Conservation (phyloP, 257 asterid genomes). For the Nicotiana noctiflora region DNA sequence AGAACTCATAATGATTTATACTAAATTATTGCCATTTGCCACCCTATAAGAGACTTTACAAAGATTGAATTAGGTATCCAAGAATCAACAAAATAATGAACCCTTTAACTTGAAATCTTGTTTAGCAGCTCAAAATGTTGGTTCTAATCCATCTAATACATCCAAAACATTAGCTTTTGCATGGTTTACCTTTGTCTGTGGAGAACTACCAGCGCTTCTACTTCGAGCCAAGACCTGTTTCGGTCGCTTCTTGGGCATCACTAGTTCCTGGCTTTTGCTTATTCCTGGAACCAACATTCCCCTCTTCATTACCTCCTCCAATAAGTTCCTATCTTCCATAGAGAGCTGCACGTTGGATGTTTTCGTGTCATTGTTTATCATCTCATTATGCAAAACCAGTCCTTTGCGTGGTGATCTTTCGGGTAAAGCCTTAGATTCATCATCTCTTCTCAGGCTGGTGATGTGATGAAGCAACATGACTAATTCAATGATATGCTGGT, state of each 20-base stretch:
- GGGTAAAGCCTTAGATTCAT: constrained; percentile 37
- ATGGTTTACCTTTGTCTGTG: constrained; percentile 31
- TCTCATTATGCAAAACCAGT: constrained; percentile 7
- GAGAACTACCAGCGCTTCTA: constrained; percentile 73
- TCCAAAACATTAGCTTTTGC: constrained; percentile 51
- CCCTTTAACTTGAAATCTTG: background rate
- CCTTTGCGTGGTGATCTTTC: constrained; percentile 49
- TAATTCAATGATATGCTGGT: constrained; percentile 57
- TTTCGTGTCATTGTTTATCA: background rate
- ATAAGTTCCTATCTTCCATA: constrained; percentile 51
- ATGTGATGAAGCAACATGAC: constrained; percentile 80
- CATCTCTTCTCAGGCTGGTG: constrained; percentile 51
- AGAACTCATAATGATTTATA: background rate
- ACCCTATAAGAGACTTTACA: background rate
- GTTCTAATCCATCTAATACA: constrained; percentile 70
- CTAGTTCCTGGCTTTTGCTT: constrained; percentile 86
- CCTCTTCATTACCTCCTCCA: constrained; percentile 68
- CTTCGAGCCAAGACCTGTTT: constrained; percentile 45
- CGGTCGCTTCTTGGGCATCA: constrained; percentile 26
- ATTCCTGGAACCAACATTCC: constrained; percentile 48
- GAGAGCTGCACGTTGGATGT: constrained; percentile 33
- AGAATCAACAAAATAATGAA: background rate
- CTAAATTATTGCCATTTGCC: background rate
- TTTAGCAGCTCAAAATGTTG: constrained; percentile 34
- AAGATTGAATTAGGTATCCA: background rate